Evolutionary conservation across 192 early-diverging fungal genomes (phyloP).

Genomic region (Linnemannia exigua): DNA sequence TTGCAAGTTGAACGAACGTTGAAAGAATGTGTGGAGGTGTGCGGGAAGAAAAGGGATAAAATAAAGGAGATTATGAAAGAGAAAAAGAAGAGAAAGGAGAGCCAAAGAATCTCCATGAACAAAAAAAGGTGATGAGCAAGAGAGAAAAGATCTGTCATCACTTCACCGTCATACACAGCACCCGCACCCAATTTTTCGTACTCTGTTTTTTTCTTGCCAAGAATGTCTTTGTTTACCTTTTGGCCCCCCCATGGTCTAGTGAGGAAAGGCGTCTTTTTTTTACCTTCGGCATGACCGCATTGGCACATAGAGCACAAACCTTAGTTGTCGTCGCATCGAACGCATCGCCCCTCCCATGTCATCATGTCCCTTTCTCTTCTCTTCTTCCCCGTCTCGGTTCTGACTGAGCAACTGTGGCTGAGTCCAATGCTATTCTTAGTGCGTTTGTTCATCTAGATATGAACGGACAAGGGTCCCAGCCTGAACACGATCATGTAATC

Average conservation of each 20-base stretch:
- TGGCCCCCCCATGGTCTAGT: background rate
- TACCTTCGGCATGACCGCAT: background rate
- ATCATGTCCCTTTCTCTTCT: background rate
- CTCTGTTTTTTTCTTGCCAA: background rate
- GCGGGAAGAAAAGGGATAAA: background rate
- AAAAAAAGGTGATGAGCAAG: background rate
- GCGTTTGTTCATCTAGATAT: too few species aligned
- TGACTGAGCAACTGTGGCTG: slow-evolving; percentile 2
- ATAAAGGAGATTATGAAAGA: background rate
- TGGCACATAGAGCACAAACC: background rate
- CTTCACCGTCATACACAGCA: background rate
- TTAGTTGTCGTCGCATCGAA: background rate
- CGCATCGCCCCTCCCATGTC: background rate
- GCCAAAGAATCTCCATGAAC: background rate
- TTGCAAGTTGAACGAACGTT: background rate
- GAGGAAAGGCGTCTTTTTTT: background rate
- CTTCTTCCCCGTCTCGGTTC: background rate
- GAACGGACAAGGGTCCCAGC: too few species aligned
- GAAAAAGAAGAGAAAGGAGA: slow-evolving; percentile 1
- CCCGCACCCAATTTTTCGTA: background rate
- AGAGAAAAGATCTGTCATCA: background rate
- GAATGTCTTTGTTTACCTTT: background rate
- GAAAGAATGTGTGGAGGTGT: background rate
- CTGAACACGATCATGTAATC: background rate
- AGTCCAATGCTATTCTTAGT: background rate